Evolutionary conservation across 345 rosid species (phyloP), one percentile per base, ranked within the genome.

Genomic region (Lepidium africanum): DNA sequence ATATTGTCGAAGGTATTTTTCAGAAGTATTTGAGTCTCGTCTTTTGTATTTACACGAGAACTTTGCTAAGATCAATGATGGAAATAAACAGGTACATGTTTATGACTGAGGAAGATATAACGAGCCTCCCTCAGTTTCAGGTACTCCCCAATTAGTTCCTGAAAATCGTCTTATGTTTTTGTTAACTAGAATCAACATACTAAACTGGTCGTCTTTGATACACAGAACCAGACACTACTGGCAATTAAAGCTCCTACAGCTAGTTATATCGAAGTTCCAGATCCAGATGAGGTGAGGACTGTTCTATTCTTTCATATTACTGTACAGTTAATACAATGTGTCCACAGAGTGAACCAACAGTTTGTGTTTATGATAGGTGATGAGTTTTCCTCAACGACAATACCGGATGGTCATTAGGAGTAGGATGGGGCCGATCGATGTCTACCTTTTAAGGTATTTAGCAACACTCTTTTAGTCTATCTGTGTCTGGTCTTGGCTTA

Each of bases 231-330:
- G 57, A 87, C 86, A 35, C 73, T 87, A 47, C 60, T 89, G 53
- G 87, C 85, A 45, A 76, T 89, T 45, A 84, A 85, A 81, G 86
- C 89, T 82, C 96, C 93, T 68, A 76, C 67, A 70, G 85, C 85
- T 65, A 81, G 91, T 77, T 82, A 74, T 73, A 76, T 89, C 16
- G 89, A 89, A 78, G 91, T 85, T 75, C 91, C 86, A 56, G 89
- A 87, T 80, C 91, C 93, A 59, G 85, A 85, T 65, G 86, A 82
- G 84, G 93, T 85, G 58, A 50, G 77, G 4, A 0, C 2, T 39
- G 39, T 25, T 37, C 11, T 32, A 56, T 13, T 32, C 10, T 58
- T 58, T 40, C 55, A 14, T 35, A 8, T 9, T 48, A 40, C 8
- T 27, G 3, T 37, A 5, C 3, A 30, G 23, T 41, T 54, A 35